These are phyloP conservation scores for Malus hybrid DNA, from an alignment of 331 rosid genomes.

Conservation along the genomic window DNA sequence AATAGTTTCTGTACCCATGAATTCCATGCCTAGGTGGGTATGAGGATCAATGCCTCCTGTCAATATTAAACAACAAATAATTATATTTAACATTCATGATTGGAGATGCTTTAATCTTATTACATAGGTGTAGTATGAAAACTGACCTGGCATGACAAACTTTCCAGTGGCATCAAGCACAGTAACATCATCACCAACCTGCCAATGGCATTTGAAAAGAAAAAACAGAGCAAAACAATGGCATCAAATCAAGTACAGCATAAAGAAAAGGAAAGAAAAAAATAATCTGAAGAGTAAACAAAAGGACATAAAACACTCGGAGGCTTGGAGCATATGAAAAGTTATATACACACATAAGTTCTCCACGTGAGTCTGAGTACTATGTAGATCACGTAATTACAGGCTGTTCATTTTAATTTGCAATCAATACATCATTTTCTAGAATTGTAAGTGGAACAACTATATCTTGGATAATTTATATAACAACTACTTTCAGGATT, in stretches of 20 bases:
- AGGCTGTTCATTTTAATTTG: too few species aligned
- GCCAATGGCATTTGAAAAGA: constrained; percentile 7
- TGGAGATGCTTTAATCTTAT: neutral
- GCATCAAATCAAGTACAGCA: constrained; percentile 1
- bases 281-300: too few species aligned
- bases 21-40: constrained; percentile 68
- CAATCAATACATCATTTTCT: too few species aligned
- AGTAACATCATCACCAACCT: constrained; percentile 74
- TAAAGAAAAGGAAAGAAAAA: neutral
- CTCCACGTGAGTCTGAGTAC: too few species aligned
- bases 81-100: too few species aligned
- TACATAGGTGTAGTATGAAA: constrained; percentile 3
- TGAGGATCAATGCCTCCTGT: too few species aligned
- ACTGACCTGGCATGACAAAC: constrained; percentile 85
- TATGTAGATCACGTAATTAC: too few species aligned
- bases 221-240: neutral
- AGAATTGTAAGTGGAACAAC: too few species aligned
- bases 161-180: constrained; percentile 81
- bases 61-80: too few species aligned
- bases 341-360: neutral
- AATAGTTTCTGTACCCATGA: constrained; percentile 47
- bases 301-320: neutral
- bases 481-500: too few species aligned
- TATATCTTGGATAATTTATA: too few species aligned
- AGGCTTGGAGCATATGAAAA: neutral